A percentile compares a stretch with the other conserved stretches of the same genome.
These are phyloP conservation scores for Trypanosoma scelopori DNA, from an alignment of 208 protist species.

Conservation along the genomic window DNA sequence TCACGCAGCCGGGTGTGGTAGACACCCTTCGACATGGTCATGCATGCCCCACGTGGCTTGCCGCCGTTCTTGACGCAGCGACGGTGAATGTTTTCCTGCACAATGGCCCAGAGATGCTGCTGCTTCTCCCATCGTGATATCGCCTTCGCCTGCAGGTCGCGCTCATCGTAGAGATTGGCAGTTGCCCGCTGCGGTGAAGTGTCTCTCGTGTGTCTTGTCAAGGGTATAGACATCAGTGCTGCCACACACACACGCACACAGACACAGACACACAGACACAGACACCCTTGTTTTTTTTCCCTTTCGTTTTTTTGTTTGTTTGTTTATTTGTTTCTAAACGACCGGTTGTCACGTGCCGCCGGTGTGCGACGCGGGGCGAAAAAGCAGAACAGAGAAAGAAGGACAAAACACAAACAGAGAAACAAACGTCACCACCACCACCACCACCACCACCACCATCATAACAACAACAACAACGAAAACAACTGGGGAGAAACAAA, in stretches of 20 bases:
- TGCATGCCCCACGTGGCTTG: slow-evolving; percentile 12
- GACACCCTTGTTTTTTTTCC: too few species aligned
- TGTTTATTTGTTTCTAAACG: too few species aligned
- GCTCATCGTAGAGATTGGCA: slow-evolving; percentile 38
- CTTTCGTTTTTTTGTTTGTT: too few species aligned
- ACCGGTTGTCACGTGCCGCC: background rate
- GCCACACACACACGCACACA: too few species aligned
- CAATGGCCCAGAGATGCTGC: slow-evolving; percentile 50
- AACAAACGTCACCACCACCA: too few species aligned
- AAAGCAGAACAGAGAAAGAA: too few species aligned
- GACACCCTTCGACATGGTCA: slow-evolving; percentile 42
- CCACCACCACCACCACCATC: too few species aligned
- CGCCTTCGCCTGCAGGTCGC: slow-evolving; percentile 67
- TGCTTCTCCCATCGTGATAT: slow-evolving; percentile 68
- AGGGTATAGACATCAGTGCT: background rate
- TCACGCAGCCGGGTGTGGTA: slow-evolving; percentile 37
- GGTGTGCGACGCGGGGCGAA: background rate
- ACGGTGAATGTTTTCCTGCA: slow-evolving; percentile 30
- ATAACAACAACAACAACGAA: too few species aligned
- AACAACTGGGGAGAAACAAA: slow-evolving; percentile 4
- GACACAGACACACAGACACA: too few species aligned
- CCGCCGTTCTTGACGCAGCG: slow-evolving; percentile 8
- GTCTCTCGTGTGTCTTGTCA: background rate
- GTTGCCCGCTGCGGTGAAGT: background rate
- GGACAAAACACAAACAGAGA: too few species aligned